Evolutionary conservation across 305 asterid species (phyloP), one percentile per base, ranked within the genome.

Genomic region (Fraxinus platypoda): DNA sequence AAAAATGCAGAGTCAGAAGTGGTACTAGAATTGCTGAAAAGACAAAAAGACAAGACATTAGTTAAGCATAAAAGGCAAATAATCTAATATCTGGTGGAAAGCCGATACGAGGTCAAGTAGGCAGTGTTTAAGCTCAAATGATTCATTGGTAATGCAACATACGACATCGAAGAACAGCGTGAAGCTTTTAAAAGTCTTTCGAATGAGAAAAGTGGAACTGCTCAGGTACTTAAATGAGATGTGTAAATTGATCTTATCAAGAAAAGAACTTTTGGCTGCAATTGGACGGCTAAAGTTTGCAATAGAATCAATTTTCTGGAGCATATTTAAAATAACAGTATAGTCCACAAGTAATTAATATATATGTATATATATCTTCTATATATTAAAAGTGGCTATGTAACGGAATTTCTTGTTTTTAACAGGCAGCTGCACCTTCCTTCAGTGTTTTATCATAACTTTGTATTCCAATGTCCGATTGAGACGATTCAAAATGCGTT

Each of bases 31-130:
- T 86, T 19, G 62, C 62, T 52, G 62, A 52, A 52, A 52, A 52
- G 62, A 52, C 62, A 88, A 90, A 86, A 43, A 43, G 54, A 89
- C 86, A 87, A 74, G 77, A 81, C 71, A 70, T 86, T 74, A 75
- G 86, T 52, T 74, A 43, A 77, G 89, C 88, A 83, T 28, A 4
- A 17, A 52, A 49, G 62, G 62, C 21, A 52, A 52, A 52, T 52
- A 52, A 52, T 52, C 62, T 52, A 52, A 17, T 52, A 52, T 52
- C 62, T 17, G 62, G 23, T 15, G 62, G 62, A 52, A 49, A 17
- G 1, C 62, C 21, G 62, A 52, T 52, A 52, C 62, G 17, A 52
- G 59, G 21, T 49, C 21, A 5, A 49, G 19, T 49, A 49, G 59
- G 59, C 8, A 49, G 4, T 15, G 59, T 49, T 49, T 3, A 49